A percentile compares a stretch with the other conserved stretches of the same genome.
Conservation (phyloP, 108 stramenopile species). For the Discostella stelligeroides region DNA sequence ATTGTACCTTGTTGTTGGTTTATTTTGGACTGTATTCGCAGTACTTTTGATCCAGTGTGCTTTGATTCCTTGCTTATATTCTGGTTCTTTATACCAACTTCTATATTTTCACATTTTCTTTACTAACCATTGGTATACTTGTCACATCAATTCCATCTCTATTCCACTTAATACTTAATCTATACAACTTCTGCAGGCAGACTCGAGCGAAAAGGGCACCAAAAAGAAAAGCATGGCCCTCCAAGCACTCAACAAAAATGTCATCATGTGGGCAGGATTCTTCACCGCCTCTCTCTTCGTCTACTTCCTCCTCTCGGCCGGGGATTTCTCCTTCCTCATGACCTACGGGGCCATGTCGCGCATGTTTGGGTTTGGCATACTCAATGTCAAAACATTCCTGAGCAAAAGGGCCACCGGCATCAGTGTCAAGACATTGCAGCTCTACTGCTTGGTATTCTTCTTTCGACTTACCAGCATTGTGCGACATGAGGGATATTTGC, state of each 20-base stretch:
- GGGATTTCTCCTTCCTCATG: conserved; percentile 99
- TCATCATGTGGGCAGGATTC: conserved; percentile 93
- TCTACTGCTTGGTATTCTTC: conserved; percentile 92
- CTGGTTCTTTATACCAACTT: too few relatives aligned
- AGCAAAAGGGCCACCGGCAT: conserved; percentile 89
- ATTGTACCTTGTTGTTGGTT: too few relatives aligned
- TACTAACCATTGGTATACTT: too few relatives aligned
- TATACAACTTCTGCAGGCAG: conserved; percentile 28
- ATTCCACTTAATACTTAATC: not conserved
- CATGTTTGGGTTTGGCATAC: conserved; percentile 95
- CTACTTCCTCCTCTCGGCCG: conserved; percentile 88
- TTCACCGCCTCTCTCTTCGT: conserved; percentile 91
- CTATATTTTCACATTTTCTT: too few relatives aligned
- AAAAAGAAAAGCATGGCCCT: conserved; percentile 81
- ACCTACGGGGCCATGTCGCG: conserved; percentile 96
- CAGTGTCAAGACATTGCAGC: conserved; percentile 93
- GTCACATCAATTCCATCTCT: not conserved
- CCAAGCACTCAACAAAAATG: conserved; percentile 83
- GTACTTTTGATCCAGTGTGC: too few relatives aligned
- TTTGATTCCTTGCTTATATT: too few relatives aligned
- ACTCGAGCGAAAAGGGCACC: conserved; percentile 56
- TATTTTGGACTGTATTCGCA: too few relatives aligned
- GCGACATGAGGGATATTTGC: conserved; percentile 97
- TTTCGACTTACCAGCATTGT: conserved; percentile 95
- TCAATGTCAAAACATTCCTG: conserved; percentile 90